Evolutionary conservation across 208 protist species (phyloP).

Genomic region (Leishmania turanica): DNA sequence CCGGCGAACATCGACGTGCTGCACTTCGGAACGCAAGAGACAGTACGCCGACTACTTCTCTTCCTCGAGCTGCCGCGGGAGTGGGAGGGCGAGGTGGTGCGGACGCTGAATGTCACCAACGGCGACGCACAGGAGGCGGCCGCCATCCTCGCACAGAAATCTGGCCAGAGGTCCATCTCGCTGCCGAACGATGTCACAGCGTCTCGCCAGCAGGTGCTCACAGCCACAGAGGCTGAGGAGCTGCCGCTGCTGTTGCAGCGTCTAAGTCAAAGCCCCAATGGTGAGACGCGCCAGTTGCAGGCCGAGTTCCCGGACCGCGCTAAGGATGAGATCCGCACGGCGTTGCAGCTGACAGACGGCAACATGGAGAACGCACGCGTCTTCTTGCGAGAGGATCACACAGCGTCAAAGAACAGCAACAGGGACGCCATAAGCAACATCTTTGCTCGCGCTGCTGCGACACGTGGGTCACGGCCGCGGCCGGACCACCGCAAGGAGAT

Average conservation of each 20-base stretch:
- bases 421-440: constrained; percentile 32
- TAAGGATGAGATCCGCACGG: constrained; percentile 30
- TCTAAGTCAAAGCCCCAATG: constrained; percentile 3
- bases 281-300: constrained; percentile 3
- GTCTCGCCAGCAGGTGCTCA: constrained; percentile 16
- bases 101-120: constrained; percentile 61
- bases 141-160: constrained; percentile 35
- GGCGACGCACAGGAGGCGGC: constrained; percentile 64
- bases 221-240: constrained; percentile 12
- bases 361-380: constrained; percentile 35
- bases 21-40: constrained; percentile 59
- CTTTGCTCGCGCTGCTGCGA: constrained; percentile 29
- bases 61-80: constrained; percentile 50
- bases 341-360: constrained; percentile 42
- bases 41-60: constrained; percentile 55
- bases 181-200: constrained; percentile 8
- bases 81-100: constrained; percentile 61
- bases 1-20: constrained; percentile 30
- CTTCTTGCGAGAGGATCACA: constrained; percentile 30
- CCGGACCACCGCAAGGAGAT: constrained; percentile 1
- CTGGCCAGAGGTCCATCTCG: constrained; percentile 13
- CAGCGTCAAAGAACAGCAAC: constrained; percentile 9
- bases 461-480: constrained; percentile 16
- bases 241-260: constrained; percentile 12
- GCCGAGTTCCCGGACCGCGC: constrained; percentile 42